Percentiles rank a stretch among this genome's conserved stretches.
Conservation (phyloP, 257 asterid genomes). For the Anisodus acutangulus region DNA sequence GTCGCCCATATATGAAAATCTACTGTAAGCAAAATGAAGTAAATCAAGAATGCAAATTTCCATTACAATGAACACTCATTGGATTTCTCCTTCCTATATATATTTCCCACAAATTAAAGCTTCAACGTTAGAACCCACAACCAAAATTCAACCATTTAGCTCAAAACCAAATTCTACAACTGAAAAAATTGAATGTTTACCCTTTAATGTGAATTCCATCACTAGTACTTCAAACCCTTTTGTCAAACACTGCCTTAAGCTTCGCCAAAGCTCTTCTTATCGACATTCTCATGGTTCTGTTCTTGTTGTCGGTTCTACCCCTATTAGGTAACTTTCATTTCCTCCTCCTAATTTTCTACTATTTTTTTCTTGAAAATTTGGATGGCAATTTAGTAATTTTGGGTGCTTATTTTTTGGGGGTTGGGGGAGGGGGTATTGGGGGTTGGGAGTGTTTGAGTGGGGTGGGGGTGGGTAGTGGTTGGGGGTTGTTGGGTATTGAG, state of each 20-base stretch:
- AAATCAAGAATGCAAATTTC: constrained; percentile 46
- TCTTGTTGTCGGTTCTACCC: constrained; percentile 81
- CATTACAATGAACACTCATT: constrained; percentile 37
- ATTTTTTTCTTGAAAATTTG: neutral
- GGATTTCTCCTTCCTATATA: constrained; percentile 29
- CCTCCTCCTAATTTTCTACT: neutral
- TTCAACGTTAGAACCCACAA: constrained; percentile 29
- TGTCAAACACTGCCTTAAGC: constrained; percentile 90
- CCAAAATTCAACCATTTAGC: constrained; percentile 22
- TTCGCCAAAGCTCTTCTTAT: constrained; percentile 80
- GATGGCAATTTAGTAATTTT: neutral
- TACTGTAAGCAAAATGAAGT: neutral
- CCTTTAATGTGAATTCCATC: constrained; percentile 60
- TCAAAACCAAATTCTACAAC: constrained; percentile 32
- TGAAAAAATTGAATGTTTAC: constrained; percentile 44
- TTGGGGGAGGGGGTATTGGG: neutral
- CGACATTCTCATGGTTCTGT: constrained; percentile 77
- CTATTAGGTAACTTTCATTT: constrained; percentile 59
- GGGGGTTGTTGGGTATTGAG: too few species aligned
- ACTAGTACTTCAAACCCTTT: constrained; percentile 90
- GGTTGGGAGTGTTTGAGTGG: too few species aligned
- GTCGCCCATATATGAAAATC: too few species aligned
- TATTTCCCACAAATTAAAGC: constrained; percentile 30
- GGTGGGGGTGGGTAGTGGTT: too few species aligned
- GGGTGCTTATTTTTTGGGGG: neutral